These are phyloP conservation scores for Jatropha multifida DNA, from an alignment of 441 rosid genomes.

Conservation along the genomic window DNA sequence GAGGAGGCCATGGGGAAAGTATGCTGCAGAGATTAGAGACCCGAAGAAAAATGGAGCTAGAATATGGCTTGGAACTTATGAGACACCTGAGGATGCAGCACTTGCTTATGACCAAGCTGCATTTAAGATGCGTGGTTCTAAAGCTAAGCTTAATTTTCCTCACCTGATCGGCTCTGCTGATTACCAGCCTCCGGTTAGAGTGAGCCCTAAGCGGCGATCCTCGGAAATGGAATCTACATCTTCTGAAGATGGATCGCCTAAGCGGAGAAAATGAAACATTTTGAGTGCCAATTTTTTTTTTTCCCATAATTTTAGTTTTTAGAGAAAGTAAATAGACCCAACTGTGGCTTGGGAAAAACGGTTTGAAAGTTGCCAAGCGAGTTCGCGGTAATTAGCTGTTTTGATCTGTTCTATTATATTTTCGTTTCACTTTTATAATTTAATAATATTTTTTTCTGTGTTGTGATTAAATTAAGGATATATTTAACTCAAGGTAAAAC, in stretches of 20 bases:
- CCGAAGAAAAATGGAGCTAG: constrained; percentile 49
- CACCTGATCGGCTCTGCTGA: constrained; percentile 35
- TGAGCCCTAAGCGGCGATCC: constrained; percentile 33
- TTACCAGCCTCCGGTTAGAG: constrained; percentile 28
- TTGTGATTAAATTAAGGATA: too few relatives aligned
- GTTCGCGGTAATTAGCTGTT: too few relatives aligned
- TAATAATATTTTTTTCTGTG: too few relatives aligned
- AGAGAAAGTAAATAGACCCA: too few relatives aligned
- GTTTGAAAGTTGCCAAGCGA: too few relatives aligned
- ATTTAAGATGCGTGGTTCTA: constrained; percentile 49
- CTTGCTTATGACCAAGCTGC: constrained; percentile 60
- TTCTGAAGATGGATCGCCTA: background rate
- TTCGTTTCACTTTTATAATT: too few relatives aligned
- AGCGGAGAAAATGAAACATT: constrained; percentile 4
- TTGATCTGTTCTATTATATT: too few relatives aligned
- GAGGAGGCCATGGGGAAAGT: constrained; percentile 67
- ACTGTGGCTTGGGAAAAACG: too few relatives aligned
- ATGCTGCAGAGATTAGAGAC: constrained; percentile 64
- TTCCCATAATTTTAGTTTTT: too few relatives aligned
- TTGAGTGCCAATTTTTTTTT: too few relatives aligned
- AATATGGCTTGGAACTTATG: constrained; percentile 62
- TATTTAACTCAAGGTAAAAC: too few relatives aligned
- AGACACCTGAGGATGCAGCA: constrained; percentile 56
- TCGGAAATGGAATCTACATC: constrained; percentile 7
- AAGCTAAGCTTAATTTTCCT: constrained; percentile 60